Conservation (phyloP, 139 green algal genomes). For the Micractinium conductrix region DNA sequence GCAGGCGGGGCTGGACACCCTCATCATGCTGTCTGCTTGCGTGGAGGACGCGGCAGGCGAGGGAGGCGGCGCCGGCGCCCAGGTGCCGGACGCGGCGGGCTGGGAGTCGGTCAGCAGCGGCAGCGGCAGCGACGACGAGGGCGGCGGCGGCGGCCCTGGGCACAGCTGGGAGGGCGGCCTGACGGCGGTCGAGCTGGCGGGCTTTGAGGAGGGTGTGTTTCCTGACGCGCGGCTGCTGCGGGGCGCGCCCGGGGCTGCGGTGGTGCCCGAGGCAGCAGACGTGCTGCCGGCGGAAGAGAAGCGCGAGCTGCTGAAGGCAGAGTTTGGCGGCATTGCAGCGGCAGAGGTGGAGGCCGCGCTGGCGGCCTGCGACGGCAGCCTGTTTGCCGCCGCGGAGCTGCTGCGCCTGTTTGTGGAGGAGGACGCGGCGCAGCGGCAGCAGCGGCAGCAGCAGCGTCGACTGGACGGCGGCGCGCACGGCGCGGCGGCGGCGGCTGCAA, state of each 20-base stretch:
- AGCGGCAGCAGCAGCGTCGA: not conserved
- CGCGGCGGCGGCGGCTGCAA: not conserved
- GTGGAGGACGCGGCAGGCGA: not conserved
- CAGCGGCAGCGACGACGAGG: not conserved
- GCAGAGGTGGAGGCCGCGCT: not conserved
- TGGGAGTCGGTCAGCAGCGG: slow-evolving; percentile 16
- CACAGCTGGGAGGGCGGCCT: slow-evolving; percentile 16
- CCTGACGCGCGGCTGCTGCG: not conserved
- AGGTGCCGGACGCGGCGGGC: not conserved
- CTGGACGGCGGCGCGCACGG: not conserved
- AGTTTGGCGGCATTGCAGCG: not conserved
- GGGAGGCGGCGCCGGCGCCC: not conserved
- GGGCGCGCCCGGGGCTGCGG: not conserved
- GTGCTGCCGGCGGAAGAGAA: not conserved
- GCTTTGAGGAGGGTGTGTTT: not conserved
- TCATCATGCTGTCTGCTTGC: slow-evolving; percentile 12
- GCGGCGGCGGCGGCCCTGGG: not conserved
- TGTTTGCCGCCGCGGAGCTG: slow-evolving; percentile 24
- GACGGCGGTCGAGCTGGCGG: not conserved
- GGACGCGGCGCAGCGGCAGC: not conserved
- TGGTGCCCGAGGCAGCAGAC: not conserved
- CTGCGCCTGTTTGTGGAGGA: slow-evolving; percentile 6
- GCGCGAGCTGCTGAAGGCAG: not conserved
- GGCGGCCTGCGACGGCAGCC: slow-evolving; percentile 20
- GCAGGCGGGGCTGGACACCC: not conserved